Percentiles rank a stretch among this genome's conserved stretches.
Evolutionary conservation across 371 early-diverging fungal genomes (phyloP).

Genomic region (Rhizopus delemar): DNA sequence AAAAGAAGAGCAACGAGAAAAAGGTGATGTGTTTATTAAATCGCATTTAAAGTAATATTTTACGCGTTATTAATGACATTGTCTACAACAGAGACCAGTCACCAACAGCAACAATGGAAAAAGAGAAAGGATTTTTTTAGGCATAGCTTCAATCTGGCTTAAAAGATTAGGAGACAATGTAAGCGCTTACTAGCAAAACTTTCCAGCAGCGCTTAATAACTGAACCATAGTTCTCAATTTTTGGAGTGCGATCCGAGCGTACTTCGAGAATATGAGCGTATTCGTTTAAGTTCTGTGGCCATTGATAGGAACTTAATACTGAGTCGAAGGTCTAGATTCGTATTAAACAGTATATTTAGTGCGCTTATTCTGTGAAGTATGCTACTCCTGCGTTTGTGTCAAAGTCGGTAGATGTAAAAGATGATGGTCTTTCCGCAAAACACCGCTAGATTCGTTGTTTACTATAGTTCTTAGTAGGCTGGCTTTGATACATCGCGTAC

Average conservation of each 20-base stretch:
- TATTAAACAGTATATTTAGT: constrained; percentile 19
- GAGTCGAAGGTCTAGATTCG: constrained; percentile 21
- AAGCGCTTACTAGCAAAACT: not conserved
- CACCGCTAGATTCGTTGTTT: constrained; percentile 19
- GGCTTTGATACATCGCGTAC: too few relatives aligned
- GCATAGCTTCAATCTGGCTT: too few relatives aligned
- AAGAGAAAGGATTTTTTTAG: too few relatives aligned
- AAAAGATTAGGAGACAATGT: not conserved
- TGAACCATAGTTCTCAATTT: not conserved
- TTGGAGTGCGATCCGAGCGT: constrained; percentile 1
- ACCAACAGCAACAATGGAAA: too few relatives aligned
- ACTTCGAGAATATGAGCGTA: constrained; percentile 5
- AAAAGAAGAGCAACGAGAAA: constrained; percentile 9
- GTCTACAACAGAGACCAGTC: constrained; percentile 9
- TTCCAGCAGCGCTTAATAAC: not conserved
- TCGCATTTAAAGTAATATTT: constrained; percentile 9
- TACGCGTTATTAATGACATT: constrained; percentile 13
- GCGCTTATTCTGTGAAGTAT: constrained; percentile 18
- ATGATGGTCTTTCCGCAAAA: constrained; percentile 21
- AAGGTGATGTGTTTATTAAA: constrained; percentile 9
- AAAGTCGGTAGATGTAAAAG: constrained; percentile 19
- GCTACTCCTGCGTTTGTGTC: constrained; percentile 18
- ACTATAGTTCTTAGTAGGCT: too few relatives aligned
- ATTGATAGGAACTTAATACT: constrained; percentile 17
- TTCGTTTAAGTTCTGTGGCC: constrained; percentile 19